Evolutionary conservation across 148 eudicot genomes (phyloP), one percentile per base, ranked within the genome.

Genomic region (Rhododendron kiyosumense): DNA sequence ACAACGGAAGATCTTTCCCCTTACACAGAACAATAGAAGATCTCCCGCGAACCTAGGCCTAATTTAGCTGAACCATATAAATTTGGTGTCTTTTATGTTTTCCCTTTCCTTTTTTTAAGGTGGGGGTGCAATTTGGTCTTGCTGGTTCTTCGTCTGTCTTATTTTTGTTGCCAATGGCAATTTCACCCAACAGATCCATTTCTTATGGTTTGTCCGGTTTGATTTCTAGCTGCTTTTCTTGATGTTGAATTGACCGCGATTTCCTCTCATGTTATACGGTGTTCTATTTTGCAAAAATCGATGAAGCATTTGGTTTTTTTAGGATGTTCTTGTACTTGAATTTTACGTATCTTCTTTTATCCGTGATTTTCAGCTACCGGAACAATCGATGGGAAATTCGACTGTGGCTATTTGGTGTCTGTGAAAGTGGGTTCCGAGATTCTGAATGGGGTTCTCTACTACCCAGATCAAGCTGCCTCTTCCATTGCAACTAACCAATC

Each of bases 361-460:
- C n/a, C 79, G 82, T 26, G 85, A 5, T 85, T 84, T 65, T 57
- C 81, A 86, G 98, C 91, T 22, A 61, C 76, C 36, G 98, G 98
- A 49, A 93, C 94, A 65, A 95, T 95, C 46, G 94, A 92, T 73
- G 91, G 88, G 18, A 95, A 95, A 57, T 90, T 92, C 30, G 96
- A 95, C 79, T 91, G 92, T n/a, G 96, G 98, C 20, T 93, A 95
- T 84, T 81, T 95, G 83, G 92, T 95, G 30, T 85, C 96, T 1
- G 91, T 95, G 41, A 94, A 90, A 84, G 22, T 94, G 57, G 96
- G 94, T 0, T 85, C 87, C 14, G 89, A 95, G 78, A 71, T 86
- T 67, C 89, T 92, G 18, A 86, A 88, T 45, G 98, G 95, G 51
- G 91, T 95, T n/a, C 90, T 95, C 65, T 95, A 92, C 81, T 93